Conservation (phyloP, 208 protist species). For the Naegleria lovaniensis region DNA sequence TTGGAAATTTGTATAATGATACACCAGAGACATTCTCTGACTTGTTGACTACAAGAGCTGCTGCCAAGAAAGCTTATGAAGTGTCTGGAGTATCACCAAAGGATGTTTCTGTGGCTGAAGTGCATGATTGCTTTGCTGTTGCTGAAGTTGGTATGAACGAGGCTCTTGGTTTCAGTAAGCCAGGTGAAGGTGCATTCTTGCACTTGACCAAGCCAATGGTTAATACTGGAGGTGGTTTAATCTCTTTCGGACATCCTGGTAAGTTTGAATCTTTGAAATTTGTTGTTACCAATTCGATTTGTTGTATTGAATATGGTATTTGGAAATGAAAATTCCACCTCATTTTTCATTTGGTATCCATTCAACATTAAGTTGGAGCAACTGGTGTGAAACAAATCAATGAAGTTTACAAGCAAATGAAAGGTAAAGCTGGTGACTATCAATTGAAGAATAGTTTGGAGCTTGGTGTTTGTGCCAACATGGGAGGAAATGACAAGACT, state of each 20-base stretch:
- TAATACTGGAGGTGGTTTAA: constrained; percentile 77
- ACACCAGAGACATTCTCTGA: constrained; percentile 52
- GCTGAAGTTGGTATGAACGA: constrained; percentile 83
- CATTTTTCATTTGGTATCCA: no score
- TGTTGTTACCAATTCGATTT: no score
- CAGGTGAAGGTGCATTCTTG: constrained; percentile 64
- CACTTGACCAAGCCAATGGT: constrained; percentile 71
- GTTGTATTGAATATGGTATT: no score
- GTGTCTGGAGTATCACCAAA: constrained; percentile 54
- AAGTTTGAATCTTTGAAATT: no score
- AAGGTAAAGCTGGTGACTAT: constrained; percentile 73
- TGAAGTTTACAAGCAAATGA: constrained; percentile 83
- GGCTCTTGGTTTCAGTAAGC: constrained; percentile 72
- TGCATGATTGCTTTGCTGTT: constrained; percentile 85
- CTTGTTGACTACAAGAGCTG: constrained; percentile 62
- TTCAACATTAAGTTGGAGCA: constrained; percentile 28
- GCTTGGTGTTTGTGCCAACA: constrained; percentile 74
- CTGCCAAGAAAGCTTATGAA: constrained; percentile 63
- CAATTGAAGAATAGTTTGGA: constrained; percentile 68
- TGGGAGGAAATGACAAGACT: constrained; percentile 84
- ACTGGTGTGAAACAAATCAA: constrained; percentile 81
- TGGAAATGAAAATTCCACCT: no score
- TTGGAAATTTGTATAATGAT: constrained; percentile 69
- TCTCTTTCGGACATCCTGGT: constrained; percentile 78
- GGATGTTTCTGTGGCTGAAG: constrained; percentile 67